Evolutionary conservation across 495 filamentous ascomycete genomes (phyloP).

Genomic region (Bacidia rubella): DNA sequence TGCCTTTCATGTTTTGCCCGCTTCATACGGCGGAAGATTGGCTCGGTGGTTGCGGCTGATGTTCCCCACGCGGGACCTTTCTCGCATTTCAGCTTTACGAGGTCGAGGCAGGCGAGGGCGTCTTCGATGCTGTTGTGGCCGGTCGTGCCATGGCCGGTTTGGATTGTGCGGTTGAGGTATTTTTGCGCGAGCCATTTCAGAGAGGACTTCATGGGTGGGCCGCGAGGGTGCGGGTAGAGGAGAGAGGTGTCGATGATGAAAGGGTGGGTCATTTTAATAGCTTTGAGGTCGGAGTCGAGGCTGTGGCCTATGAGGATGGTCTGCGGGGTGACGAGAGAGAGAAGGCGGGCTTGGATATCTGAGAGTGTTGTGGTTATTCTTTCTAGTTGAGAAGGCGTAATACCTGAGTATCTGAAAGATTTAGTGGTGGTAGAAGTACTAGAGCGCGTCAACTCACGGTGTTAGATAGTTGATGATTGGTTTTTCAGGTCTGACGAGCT

Average conservation of each 20-base stretch:
- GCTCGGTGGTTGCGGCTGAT: slow-evolving; percentile 58
- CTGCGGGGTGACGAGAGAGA: slow-evolving; percentile 54
- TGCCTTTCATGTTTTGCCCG: slow-evolving; percentile 43
- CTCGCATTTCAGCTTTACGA: slow-evolving; percentile 90
- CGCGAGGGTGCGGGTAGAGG: slow-evolving; percentile 62
- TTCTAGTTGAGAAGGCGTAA: slow-evolving; percentile 69
- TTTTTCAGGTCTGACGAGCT: slow-evolving; percentile 77
- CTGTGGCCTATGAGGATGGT: slow-evolving; percentile 85
- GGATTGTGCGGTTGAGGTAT: slow-evolving; percentile 69
- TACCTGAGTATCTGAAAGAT: slow-evolving; percentile 54
- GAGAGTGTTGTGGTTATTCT: slow-evolving; percentile 67
- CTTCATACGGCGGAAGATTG: slow-evolving; percentile 71
- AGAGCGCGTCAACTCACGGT: slow-evolving; percentile 31
- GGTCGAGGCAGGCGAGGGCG: slow-evolving; percentile 74
- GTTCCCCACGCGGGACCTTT: slow-evolving; percentile 75
- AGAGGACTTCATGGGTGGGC: slow-evolving; percentile 61
- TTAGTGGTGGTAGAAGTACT: too few species aligned
- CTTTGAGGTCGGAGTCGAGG: slow-evolving; percentile 75
- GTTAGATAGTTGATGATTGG: slow-evolving; percentile 86
- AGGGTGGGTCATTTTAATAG: slow-evolving; percentile 74
- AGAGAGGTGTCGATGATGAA: slow-evolving; percentile 85
- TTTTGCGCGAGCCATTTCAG: slow-evolving; percentile 54
- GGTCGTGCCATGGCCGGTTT: slow-evolving; percentile 50
- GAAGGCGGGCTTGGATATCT: slow-evolving; percentile 70
- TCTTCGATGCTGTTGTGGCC: slow-evolving; percentile 93